phyloP scores from a whole-genome alignment of 2,329 filamentous ascomycete species.

The Alternaria sp. region DNA sequence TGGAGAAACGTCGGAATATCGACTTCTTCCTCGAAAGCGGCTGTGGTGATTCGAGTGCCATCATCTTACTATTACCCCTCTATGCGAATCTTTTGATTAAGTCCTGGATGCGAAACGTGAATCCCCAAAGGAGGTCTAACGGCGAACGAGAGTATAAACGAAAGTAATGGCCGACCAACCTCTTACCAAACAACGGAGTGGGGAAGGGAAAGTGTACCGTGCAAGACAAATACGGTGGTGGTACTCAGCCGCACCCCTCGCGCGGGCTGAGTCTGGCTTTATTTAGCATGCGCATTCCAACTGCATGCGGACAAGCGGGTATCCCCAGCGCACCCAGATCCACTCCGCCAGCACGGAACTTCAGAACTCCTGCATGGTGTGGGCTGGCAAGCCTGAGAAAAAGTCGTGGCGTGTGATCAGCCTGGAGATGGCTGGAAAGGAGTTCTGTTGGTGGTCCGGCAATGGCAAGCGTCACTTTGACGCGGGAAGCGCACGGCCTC shows the following conservation, averaged over 20 bases:
- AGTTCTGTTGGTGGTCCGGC: slow-evolving; percentile 1
- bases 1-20: slow-evolving; percentile 27
- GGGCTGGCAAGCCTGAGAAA: background rate
- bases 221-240: slow-evolving; percentile 3
- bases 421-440: slow-evolving; percentile 1
- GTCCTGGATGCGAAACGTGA: background rate
- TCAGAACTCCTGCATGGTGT: background rate
- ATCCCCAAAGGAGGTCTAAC: background rate
- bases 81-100: background rate
- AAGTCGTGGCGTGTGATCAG: background rate
- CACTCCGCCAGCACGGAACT: slow-evolving; percentile 1
- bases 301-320: slow-evolving; percentile 3
- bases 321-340: slow-evolving; percentile 8
- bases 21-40: slow-evolving; percentile 23
- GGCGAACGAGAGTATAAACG: background rate
- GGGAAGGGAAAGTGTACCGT: background rate
- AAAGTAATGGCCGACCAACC: background rate
- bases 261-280: slow-evolving; percentile 15
- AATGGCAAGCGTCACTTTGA: slow-evolving; percentile 7
- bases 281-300: slow-evolving; percentile 13
- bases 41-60: slow-evolving; percentile 19
- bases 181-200: background rate
- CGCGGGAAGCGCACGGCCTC: slow-evolving; percentile 7
- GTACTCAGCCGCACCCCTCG: slow-evolving; percentile 14
- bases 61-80: slow-evolving; percentile 12